Evolutionary conservation across 2,329 filamentous ascomycete genomes (phyloP), one percentile per base, ranked within the genome.

Genomic region (Trichophyton mentagrophytes): DNA sequence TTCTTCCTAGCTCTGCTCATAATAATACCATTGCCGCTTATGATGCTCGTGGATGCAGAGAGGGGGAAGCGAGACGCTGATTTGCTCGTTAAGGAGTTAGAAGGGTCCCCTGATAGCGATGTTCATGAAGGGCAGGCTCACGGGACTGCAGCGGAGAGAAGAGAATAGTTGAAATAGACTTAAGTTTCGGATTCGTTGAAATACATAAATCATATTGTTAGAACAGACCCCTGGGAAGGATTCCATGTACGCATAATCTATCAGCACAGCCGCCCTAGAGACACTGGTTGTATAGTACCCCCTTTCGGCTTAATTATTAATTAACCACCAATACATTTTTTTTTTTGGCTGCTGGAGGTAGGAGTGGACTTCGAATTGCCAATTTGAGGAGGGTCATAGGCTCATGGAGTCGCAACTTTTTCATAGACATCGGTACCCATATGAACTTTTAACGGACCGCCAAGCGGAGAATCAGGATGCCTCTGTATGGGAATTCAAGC

Each of bases 1-100:
- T 90, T 88, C 80, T 99, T 99, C 71, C 78, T 99, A 46, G 90
- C 89, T 0, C 79, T 85, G 3, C 76, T 99, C n/a, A 88, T 99
- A 5, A 86, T 87, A 4, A 73, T 95, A 1, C 91, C 93, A 0
- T 85, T 91, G 15, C 89, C 90, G 1, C 77, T 97, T 58, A 89
- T 97, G 73, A 87, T 85, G 70, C 82, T 90, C 60, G 88, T 99
- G 40, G 81, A 96, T 71, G 89, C 95, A 8, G 88, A 95, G 59
- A 80, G 88, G 42, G 88, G 88, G 9, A 88, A 84, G 73, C 74
- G 76, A 53, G 87, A 90, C 68, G 88, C 86, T 1, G 78, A 81
- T 65, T 82, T 78, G 66, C 75, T 91, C 61, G 85, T 86, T 0
- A 79, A 81, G 61, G 77, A 77, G 62, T 64, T 79, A 22, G 72